Evolutionary conservation across 2,329 filamentous ascomycete genomes (phyloP).

Genomic region (Aspergillus sp.): DNA sequence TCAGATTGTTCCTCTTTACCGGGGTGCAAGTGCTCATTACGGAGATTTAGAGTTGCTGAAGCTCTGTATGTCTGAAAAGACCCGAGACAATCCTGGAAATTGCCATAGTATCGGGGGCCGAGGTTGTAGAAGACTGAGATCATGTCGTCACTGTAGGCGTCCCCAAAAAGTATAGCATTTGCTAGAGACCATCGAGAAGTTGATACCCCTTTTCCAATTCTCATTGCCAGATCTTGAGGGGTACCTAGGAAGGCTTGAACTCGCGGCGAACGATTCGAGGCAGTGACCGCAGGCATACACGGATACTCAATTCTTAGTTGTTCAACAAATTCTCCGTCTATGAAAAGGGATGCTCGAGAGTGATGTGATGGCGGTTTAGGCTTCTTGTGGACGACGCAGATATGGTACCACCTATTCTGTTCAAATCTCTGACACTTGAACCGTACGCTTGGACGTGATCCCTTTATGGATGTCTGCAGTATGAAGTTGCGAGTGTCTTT

Average conservation of each 20-base stretch:
- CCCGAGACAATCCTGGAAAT: constrained; percentile 94
- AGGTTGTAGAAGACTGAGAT: constrained; percentile 89
- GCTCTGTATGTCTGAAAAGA: constrained; percentile 96
- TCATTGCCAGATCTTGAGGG: constrained; percentile 80
- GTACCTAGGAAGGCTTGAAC: constrained; percentile 95
- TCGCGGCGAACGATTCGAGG: constrained; percentile 55
- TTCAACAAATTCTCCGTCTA: constrained; percentile 92
- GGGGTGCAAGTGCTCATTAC: constrained; percentile 87
- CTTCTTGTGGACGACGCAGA: constrained; percentile 82
- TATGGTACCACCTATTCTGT: constrained; percentile 85
- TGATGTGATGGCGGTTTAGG: constrained; percentile 73
- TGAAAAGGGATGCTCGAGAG: constrained; percentile 83
- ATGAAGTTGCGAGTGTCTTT: constrained; percentile 94
- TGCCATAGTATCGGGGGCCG: constrained; percentile 88
- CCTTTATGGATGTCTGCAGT: constrained; percentile 89
- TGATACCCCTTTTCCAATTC: constrained; percentile 73
- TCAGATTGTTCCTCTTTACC: constrained; percentile 91
- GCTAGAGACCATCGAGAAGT: constrained; percentile 86
- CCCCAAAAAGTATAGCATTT: constrained; percentile 85
- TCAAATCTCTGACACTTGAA: constrained; percentile 85
- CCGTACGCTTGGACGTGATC: constrained; percentile 82
- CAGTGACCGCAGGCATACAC: constrained; percentile 68
- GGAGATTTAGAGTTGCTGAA: constrained; percentile 84
- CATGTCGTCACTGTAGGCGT: constrained; percentile 86
- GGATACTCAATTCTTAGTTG: constrained; percentile 90